phyloP scores from a whole-genome alignment of 2,329 filamentous ascomycete species.

The Pseudocercospora fijiensis region DNA sequence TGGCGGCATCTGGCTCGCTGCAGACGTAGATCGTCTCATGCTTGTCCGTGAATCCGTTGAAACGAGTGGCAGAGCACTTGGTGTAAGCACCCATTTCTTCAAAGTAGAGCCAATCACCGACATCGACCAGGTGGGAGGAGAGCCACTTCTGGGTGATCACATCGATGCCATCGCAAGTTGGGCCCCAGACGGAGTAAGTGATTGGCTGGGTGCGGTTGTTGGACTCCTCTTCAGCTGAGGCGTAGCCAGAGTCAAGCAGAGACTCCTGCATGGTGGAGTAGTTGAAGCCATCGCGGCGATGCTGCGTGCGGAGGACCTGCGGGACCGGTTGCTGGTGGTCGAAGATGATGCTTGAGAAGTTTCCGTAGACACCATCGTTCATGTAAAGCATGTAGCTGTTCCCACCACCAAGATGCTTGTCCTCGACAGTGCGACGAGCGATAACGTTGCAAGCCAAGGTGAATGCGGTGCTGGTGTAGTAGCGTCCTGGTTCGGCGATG shows the following conservation, averaged over 20 bases:
- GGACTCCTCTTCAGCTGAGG: conserved; percentile 44
- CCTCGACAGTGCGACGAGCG: conserved; percentile 82
- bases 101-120: conserved; percentile 98
- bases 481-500: conserved; percentile 94
- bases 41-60: conserved; percentile 93
- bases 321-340: conserved; percentile 92
- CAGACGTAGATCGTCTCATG: conserved; percentile 94
- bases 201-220: conserved; percentile 45
- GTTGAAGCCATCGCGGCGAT: conserved; percentile 34
- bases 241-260: conserved; percentile 38
- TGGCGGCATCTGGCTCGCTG: conserved; percentile 77
- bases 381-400: conserved; percentile 94
- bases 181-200: conserved; percentile 96
- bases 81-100: conserved; percentile 99
- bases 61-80: conserved; percentile 93
- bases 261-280: conserved; percentile 30
- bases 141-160: conserved; percentile 80
- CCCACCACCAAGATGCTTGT: conserved; percentile 57
- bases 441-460: conserved; percentile 95
- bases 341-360: conserved; percentile 99
- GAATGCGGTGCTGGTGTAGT: conserved; percentile 91
- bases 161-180: conserved; percentile 96
- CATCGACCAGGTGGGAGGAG: conserved; percentile 75
- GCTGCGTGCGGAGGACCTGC: conserved; percentile 61
- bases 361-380: conserved; percentile 96